Evolutionary conservation across 2,329 filamentous ascomycete genomes (phyloP).

Genomic region (Hymenoscyphus repandus): DNA sequence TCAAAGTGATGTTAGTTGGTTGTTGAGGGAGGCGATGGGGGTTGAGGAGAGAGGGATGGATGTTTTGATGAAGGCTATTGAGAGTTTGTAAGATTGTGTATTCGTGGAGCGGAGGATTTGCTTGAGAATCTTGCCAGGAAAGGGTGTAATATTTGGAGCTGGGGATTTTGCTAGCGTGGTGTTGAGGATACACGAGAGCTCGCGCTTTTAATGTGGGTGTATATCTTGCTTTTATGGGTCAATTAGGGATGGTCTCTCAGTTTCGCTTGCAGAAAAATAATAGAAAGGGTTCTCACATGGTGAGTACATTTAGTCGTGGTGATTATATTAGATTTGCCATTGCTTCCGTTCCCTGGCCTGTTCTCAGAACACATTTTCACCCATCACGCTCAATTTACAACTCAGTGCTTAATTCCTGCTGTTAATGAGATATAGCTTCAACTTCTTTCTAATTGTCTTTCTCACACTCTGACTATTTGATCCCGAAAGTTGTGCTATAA

Average conservation of each 20-base stretch:
- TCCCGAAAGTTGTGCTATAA: no score
- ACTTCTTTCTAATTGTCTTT: no score
- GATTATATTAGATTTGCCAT: not conserved
- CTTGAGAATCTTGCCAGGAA: not conserved
- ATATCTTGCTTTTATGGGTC: not conserved
- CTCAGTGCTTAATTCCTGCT: no score
- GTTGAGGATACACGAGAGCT: not conserved
- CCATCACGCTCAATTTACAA: no score
- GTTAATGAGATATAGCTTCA: not conserved
- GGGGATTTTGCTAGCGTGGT: not conserved
- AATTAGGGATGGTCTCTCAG: not conserved
- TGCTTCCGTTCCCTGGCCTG: not conserved
- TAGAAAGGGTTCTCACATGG: not conserved
- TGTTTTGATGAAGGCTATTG: conserved; percentile 56
- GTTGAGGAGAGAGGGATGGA: conserved; percentile 46
- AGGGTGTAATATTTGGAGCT: not conserved
- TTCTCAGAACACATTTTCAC: not conserved
- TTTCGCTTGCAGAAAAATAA: not conserved
- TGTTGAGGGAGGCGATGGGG: conserved; percentile 53
- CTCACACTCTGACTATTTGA: no score
- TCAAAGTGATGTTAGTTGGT: conserved; percentile 79
- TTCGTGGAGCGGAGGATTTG: not conserved
- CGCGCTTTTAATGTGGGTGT: not conserved
- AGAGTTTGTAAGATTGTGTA: conserved; percentile 40
- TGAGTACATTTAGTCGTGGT: not conserved